A percentile compares a stretch with the other conserved stretches of the same genome.
These are phyloP conservation scores for Metschnikowia baotianmanensis DNA, from an alignment of 805 yeast species.

Conservation along the genomic window DNA sequence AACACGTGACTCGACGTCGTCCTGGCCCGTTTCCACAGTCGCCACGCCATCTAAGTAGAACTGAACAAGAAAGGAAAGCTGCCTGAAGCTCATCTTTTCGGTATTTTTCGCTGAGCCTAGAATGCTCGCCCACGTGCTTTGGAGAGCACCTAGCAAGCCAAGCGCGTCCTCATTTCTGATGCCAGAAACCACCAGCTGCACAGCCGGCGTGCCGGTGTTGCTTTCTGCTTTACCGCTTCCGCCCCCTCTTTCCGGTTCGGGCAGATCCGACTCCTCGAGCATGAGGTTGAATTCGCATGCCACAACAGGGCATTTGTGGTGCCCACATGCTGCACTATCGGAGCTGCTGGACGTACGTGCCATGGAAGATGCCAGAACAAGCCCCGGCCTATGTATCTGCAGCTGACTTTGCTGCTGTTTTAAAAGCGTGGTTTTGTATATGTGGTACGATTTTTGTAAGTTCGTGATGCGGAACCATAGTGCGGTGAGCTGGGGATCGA, in stretches of 20 bases:
- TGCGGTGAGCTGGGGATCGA: conserved; percentile 40
- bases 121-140: conserved; percentile 28
- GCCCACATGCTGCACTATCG: conserved; percentile 15
- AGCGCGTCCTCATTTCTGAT: conserved; percentile 12
- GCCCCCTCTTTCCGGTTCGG: background rate
- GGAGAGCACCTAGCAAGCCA: conserved; percentile 20
- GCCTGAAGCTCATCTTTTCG: conserved; percentile 22
- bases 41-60: conserved; percentile 21
- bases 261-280: conserved; percentile 25
- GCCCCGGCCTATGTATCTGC: too few relatives aligned
- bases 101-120: conserved; percentile 20
- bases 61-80: conserved; percentile 30
- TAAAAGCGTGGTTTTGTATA: conserved; percentile 30
- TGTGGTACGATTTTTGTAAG: conserved; percentile 39
- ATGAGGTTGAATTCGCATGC: conserved; percentile 39
- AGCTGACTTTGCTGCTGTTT: conserved; percentile 2
- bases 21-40: background rate
- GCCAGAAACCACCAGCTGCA: background rate
- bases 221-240: conserved; percentile 1
- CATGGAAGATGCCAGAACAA: background rate
- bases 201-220: background rate
- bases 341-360: conserved; percentile 6
- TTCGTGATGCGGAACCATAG: conserved; percentile 42
- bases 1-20: conserved; percentile 23
- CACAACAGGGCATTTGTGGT: conserved; percentile 37